Base-by-base conservation (phyloP, 208 protist species). In the Willaertia magna region DNA sequence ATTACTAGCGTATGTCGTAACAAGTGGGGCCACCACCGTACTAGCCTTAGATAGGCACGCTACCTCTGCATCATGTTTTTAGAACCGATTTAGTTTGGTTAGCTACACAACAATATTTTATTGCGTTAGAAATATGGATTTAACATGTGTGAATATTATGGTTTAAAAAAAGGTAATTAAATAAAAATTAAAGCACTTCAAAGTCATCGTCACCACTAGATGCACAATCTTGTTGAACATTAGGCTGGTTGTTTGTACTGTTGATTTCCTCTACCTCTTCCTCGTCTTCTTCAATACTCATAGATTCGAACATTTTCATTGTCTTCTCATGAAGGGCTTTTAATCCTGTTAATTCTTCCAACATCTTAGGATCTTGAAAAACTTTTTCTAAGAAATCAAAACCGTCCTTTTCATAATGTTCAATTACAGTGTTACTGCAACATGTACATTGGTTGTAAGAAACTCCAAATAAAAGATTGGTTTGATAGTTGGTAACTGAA, bases 361-460 rank as follows among this genome's bases (percentile, higher is more conserved):
- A 91, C 44, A 90, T 90, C 0, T 90, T 75, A 2, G 95, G 93
- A 43, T 94, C 87, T 82, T 97, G 96, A 82, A 98, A 90, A 79
- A 92, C 97, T 22, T 88, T 74, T 47, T 97, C 67, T 14, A 99
- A 86, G 88, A 99, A 99, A 16, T 89, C 86, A 26, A 88, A 92
- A 30, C 96, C 96, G 2, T 90, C 61, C 49, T 47, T 49, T 11
- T 74, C 43, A 88, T 97, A 98, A 9, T 85, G 90, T 6, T 92
- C 42, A 7, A 97, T 52, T 22, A 98, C 90, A 18, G 85, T 55
- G 43, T 88, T 79, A 1, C 96, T 95, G 89, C 97, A 99, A 2
- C 94, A 96, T 22, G 94, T 97, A 90, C 97, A 99, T 90, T 89
- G 18, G 34, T 88, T 11, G 47, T 51, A 48, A 7, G 48, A 9